Percentiles rank a stretch among this genome's conserved stretches.
Evolutionary conservation across 2,329 filamentous ascomycete species (phyloP).

Genomic region (Aspergillus vadensis): DNA sequence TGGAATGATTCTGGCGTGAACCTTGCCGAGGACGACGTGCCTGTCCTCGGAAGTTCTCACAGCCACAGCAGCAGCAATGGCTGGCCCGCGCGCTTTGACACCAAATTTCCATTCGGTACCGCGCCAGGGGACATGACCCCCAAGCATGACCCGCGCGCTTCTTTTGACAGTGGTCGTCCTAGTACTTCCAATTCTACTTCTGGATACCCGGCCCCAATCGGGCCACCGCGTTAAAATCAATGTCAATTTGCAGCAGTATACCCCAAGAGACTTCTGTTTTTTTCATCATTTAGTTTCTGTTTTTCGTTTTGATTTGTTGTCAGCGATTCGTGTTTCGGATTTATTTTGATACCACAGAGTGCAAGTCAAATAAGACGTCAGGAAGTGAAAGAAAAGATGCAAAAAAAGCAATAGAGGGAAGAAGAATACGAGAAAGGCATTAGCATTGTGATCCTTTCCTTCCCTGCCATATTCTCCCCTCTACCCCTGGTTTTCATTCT

Average conservation of each 20-base stretch:
- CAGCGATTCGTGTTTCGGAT: slow-evolving; percentile 26
- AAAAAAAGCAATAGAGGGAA: slow-evolving; percentile 11
- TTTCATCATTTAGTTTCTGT: slow-evolving; percentile 37
- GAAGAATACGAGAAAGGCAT: slow-evolving; percentile 5
- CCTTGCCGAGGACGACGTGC: slow-evolving; percentile 78
- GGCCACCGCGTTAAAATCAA: slow-evolving; percentile 79
- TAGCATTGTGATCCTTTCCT: neutral
- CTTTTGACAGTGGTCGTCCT: slow-evolving; percentile 87
- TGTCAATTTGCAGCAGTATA: slow-evolving; percentile 50
- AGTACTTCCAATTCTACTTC: slow-evolving; percentile 96
- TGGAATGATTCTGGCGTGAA: slow-evolving; percentile 99
- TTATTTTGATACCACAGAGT: slow-evolving; percentile 36
- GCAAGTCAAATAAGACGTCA: slow-evolving; percentile 16
- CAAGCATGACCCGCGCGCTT: slow-evolving; percentile 79
- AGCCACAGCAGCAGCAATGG: slow-evolving; percentile 64
- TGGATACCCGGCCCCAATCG: slow-evolving; percentile 92
- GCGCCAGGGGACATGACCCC: slow-evolving; percentile 77
- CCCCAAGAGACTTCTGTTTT: slow-evolving; percentile 42
- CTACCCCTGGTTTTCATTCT: neutral
- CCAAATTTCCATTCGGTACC: slow-evolving; percentile 64
- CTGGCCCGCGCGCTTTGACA: slow-evolving; percentile 60
- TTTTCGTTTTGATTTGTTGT: slow-evolving; percentile 47
- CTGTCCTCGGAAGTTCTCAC: slow-evolving; percentile 55
- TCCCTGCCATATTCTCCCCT: slow-evolving; percentile 4
- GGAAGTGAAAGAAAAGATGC: slow-evolving; percentile 14